Conservation (phyloP, 2,329 filamentous ascomycete genomes). For the Penicillium crustosum region DNA sequence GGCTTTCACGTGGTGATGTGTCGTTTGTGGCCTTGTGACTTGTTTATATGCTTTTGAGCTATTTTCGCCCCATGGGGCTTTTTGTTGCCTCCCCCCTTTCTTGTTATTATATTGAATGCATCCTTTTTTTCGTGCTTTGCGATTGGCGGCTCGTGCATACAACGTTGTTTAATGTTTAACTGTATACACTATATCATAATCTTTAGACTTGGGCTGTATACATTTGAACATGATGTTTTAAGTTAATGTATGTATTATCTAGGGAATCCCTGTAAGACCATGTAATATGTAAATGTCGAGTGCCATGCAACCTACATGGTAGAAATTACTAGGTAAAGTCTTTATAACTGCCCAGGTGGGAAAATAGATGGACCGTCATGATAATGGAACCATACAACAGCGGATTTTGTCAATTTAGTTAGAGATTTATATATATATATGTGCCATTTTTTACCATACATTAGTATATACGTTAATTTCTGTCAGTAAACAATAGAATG, state of each 20-base stretch:
- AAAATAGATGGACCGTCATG: too few relatives aligned
- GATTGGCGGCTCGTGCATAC: background rate
- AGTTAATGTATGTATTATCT: conserved; percentile 1
- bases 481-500: background rate
- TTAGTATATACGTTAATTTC: too few relatives aligned
- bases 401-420: too few relatives aligned
- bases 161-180: background rate
- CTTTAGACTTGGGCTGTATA: background rate
- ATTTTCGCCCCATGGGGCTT: background rate
- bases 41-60: background rate
- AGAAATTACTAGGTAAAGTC: too few relatives aligned
- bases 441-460: too few relatives aligned
- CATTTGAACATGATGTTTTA: background rate
- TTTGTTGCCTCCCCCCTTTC: background rate
- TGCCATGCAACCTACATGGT: too few relatives aligned
- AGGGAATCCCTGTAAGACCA: background rate
- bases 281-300: background rate
- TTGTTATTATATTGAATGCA: background rate
- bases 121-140: background rate
- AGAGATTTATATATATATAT: too few relatives aligned
- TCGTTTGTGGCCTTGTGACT: background rate
- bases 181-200: background rate
- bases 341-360: too few relatives aligned
- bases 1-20: conserved; percentile 60
- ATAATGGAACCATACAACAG: too few relatives aligned